These are phyloP conservation scores for Suhomyces sp. DNA, from an alignment of 805 yeast species.

Conservation along the genomic window DNA sequence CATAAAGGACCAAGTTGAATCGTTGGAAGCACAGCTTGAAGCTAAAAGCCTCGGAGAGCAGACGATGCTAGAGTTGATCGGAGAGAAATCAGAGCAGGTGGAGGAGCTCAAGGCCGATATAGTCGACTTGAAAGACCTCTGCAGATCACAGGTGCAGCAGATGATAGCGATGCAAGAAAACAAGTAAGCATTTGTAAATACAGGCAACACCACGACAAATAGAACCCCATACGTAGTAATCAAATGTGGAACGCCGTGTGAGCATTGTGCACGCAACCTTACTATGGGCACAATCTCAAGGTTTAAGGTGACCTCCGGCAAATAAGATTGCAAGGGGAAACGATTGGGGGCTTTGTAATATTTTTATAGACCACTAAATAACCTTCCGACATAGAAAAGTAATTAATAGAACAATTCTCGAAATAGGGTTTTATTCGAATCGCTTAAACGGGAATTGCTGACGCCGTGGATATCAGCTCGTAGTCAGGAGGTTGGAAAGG, in stretches of 20 bases:
- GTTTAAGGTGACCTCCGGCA: neutral
- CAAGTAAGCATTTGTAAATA: neutral
- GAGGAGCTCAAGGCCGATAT: constrained; percentile 88
- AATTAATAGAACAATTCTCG: neutral
- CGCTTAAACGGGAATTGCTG: neutral
- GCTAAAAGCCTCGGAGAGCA: constrained; percentile 40
- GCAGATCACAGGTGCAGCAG: constrained; percentile 82
- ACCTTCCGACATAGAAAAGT: neutral
- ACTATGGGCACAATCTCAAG: neutral
- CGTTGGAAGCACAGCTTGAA: constrained; percentile 29
- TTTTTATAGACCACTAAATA: neutral
- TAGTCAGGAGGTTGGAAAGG: neutral
- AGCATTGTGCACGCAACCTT: neutral
- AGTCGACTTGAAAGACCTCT: constrained; percentile 79
- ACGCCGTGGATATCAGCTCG: neutral
- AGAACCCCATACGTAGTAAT: neutral
- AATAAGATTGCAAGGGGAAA: neutral
- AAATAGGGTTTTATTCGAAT: neutral
- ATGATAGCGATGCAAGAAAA: constrained; percentile 43
- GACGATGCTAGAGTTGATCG: constrained; percentile 66
- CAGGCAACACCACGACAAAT: neutral
- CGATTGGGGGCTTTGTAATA: neutral
- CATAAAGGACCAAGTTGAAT: constrained; percentile 27
- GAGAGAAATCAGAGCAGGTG: constrained; percentile 83
- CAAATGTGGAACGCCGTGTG: neutral